Percentiles rank a stretch among this genome's conserved stretches.
Evolutionary conservation across 768 basidiomycete species (phyloP).

Genomic region (Hygrophoropsis aurantiaca): DNA sequence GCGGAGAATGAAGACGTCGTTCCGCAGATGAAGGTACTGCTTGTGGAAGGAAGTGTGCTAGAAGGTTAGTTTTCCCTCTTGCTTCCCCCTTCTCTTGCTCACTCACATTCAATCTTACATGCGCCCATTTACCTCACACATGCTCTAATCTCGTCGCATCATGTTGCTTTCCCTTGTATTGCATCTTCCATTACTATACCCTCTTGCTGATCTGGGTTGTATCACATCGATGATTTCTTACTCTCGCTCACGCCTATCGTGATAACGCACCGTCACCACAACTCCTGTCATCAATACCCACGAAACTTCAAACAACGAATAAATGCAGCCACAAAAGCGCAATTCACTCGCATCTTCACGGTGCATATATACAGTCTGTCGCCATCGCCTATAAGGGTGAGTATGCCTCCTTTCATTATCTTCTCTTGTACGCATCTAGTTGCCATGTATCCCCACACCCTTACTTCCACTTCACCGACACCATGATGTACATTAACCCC

Average conservation of each 20-base stretch:
- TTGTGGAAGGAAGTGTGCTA: conserved; percentile 65
- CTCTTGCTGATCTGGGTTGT: too few relatives aligned
- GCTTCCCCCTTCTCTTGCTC: neutral
- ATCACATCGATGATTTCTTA: too few relatives aligned
- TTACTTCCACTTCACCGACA: neutral
- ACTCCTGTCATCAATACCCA: too few relatives aligned
- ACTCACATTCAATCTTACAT: neutral
- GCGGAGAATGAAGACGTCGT: conserved; percentile 48
- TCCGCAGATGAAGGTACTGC: conserved; percentile 45
- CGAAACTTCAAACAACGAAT: neutral
- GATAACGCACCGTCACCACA: too few relatives aligned
- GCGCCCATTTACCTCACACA: neutral
- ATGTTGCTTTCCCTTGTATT: too few relatives aligned
- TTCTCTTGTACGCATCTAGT: neutral
- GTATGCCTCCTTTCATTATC: conserved; percentile 27
- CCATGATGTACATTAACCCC: too few relatives aligned
- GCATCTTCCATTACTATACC: too few relatives aligned
- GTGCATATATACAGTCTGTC: conserved; percentile 74
- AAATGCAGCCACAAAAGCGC: conserved; percentile 48
- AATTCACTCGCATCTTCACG: conserved; percentile 52
- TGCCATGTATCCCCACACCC: neutral
- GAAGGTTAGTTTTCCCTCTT: conserved; percentile 48
- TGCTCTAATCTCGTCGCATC: too few relatives aligned
- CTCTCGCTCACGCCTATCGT: too few relatives aligned
- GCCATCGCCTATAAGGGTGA: conserved; percentile 58